Evolutionary conservation across 257 asterid genomes (phyloP).

Genomic region (Plantago major): DNA sequence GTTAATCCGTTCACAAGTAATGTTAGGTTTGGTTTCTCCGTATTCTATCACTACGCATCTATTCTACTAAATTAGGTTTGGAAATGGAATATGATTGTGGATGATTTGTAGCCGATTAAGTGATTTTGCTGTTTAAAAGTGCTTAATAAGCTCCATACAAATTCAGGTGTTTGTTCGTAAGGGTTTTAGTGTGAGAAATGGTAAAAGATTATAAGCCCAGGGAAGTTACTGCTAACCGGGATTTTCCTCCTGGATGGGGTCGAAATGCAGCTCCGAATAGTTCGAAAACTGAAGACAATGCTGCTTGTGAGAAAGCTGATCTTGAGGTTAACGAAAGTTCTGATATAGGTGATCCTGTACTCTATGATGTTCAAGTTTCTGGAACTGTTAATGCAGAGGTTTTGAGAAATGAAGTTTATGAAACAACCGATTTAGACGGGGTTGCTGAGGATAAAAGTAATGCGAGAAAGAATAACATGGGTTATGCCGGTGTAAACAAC

Average conservation of each 20-base stretch:
- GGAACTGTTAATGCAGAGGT: constrained; percentile 8
- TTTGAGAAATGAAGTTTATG: constrained; percentile 8
- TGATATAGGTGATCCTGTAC: neutral
- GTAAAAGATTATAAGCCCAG: constrained; percentile 50
- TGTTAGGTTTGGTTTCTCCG: too few relatives aligned
- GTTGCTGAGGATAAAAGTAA: neutral
- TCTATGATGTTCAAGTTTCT: neutral
- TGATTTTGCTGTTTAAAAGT: neutral
- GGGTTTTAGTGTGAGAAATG: constrained; percentile 2
- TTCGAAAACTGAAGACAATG: constrained; percentile 20
- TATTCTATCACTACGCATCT: too few relatives aligned
- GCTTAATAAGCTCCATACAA: neutral
- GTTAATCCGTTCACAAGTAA: too few relatives aligned
- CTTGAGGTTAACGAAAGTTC: constrained; percentile 14
- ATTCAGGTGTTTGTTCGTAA: constrained; percentile 1
- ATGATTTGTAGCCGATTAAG: neutral
- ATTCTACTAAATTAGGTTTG: too few relatives aligned
- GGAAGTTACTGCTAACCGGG: constrained; percentile 60
- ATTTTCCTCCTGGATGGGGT: constrained; percentile 76
- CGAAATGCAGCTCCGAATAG: constrained; percentile 21
- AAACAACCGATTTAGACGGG: constrained; percentile 6
- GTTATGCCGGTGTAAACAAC: constrained; percentile 14
- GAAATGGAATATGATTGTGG: too few relatives aligned
- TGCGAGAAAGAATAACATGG: constrained; percentile 8
- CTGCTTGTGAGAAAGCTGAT: constrained; percentile 13